Base-by-base conservation (phyloP, 1,284 basidiomycete genomes). In the Malassezia sympodialis region DNA sequence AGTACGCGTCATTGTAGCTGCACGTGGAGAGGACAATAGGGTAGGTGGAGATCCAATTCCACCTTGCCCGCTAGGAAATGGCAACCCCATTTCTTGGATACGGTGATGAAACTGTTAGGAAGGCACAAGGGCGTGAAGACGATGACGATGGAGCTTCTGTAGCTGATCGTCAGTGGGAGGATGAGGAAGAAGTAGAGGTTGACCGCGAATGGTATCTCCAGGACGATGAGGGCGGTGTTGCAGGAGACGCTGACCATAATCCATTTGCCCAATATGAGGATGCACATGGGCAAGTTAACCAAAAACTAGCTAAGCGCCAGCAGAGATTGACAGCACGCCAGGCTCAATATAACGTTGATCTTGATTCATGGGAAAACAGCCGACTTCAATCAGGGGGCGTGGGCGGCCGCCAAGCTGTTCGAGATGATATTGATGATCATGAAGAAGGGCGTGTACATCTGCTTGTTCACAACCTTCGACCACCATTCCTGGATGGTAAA, bases 321-420 rank as follows among this genome's bases (percentile, higher is more conserved):
- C 51, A 70, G 40, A 65, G 63, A 37, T 47, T 81, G 43, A 68
- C 72, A 0, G 73, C 71, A 8, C 62, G 65, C 3, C 72, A 76
- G 60, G 69, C 72, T 19, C 65, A 67, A 30, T 66, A 69, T 51
- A 96, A 96, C 66, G 88, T 88, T 21, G 94, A 99, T 74, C 93
- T 91, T 65, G 93, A 99, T 65, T 79, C 93, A 1, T 99, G 94
- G 94, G 94, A 98, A 78, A 87, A 87, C 7, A 96, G 98, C 69
- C 87, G 91, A 69, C 89, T 99, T 84, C 80, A 90, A 11, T 90
- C 88, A 0, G 96, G 91, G 12, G 94, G 94, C 68, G 85, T 96
- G 14, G 87, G 88, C 1, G 88, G 88, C 4, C 61, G 71, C 19
- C 83, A 87, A 28, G 80, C 83, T 11, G 81, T 98, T 40, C 90